Evolutionary conservation across 768 basidiomycete species (phyloP), one percentile per base, ranked within the genome.

Genomic region (Clitopilus passeckerianus): DNA sequence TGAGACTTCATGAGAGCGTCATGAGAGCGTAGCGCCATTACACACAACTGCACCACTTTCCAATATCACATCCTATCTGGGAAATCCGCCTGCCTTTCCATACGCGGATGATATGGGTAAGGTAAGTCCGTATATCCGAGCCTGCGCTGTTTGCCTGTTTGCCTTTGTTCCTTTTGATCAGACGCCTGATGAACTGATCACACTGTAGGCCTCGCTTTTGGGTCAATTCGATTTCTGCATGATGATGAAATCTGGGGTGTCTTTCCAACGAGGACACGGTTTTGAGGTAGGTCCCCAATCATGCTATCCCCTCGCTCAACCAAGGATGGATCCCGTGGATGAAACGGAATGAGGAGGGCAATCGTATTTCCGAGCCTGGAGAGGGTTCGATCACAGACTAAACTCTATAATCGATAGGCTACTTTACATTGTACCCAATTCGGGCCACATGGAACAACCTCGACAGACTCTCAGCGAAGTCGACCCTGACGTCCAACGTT

Each of bases 61-160:
- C 77, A 76, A 75, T 79, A 68, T 67, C 64, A 75, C 76, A 76
- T 75, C 77, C 77, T 75, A 68, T 70, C 74, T 75, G 75, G 76
- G 74, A 68, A 65, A 34, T 58, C 67, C 68, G 63, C 64, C 63
- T 61, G 54, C 64, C 64, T 66, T 37, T 58, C 61, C 27, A 66
- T 61, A 54, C 59, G 62, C 61, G 63, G 63, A 59, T 58, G 66
- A 59, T 63, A 66, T 64, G 57, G 58, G 43, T 59, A 61, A 37
- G 58, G 43, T 59, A 61, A 44, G 57, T 57, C 60, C 65, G 62
- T 57, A 65, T 61, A 64, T 63, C 63, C 57, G 58, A 67, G 53
- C 24, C 23, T 24, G 34, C 14, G 44, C 27, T 56, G 60, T 67
- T 67, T 50, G 46, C 46, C 27, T 56, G 60, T 67, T 67, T 50